Conservation (phyloP, 331 rosid species). For the Erythrophleum ivorense region DNA sequence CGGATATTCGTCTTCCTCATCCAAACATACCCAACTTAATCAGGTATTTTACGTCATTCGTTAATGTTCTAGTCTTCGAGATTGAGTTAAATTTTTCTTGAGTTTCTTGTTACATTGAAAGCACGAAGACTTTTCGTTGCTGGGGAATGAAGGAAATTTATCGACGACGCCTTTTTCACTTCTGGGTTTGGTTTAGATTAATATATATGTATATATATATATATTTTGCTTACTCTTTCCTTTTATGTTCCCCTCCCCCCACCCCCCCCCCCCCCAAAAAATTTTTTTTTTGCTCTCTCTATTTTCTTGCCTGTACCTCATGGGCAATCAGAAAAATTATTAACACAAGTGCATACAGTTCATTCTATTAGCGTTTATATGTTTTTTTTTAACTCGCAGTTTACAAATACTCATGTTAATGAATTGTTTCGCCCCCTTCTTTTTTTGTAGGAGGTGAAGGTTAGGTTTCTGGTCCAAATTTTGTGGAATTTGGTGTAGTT, state of each 20-base stretch:
- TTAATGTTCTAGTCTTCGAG: neutral
- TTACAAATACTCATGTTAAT: slow-evolving; percentile 35
- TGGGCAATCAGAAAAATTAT: slow-evolving; percentile 26
- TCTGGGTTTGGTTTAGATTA: slow-evolving; percentile 17
- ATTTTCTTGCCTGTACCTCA: slow-evolving; percentile 10
- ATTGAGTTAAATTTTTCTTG: neutral
- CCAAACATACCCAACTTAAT: slow-evolving; percentile 14
- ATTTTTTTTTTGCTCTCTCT: neutral
- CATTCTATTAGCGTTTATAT: neutral
- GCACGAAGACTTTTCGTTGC: neutral
- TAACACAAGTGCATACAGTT: neutral
- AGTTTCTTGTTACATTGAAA: slow-evolving; percentile 5
- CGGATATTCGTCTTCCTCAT: slow-evolving; percentile 7
- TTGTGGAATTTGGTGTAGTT: slow-evolving; percentile 27
- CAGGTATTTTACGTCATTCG: slow-evolving; percentile 34
- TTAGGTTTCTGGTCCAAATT: slow-evolving; percentile 38
- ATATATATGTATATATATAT: too few species aligned
- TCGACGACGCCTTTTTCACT: neutral
- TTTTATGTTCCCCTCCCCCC: slow-evolving; percentile 1
- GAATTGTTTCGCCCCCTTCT: slow-evolving; percentile 12
- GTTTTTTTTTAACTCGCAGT: neutral
- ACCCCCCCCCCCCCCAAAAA: neutral
- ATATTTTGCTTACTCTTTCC: too few species aligned
- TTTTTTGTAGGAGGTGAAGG: slow-evolving; percentile 40
- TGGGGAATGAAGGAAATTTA: slow-evolving; percentile 18